Base-by-base conservation (phyloP, 768 basidiomycete genomes). In the Podaxis sp. region DNA sequence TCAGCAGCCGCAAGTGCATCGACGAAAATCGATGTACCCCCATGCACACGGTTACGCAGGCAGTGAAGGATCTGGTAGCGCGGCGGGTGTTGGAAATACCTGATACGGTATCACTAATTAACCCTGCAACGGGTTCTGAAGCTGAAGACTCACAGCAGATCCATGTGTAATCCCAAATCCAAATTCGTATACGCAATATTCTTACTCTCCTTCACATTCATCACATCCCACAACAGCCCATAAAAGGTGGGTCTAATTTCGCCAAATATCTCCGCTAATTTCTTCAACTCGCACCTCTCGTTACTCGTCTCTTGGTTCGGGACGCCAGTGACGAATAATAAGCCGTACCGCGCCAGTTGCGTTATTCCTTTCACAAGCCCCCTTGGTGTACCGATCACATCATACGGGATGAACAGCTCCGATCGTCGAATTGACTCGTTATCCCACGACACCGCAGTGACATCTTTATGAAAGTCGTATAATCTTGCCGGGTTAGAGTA, bases 151-250 rank as follows among this genome's bases (percentile, higher is more conserved):
- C 70, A 96, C 94, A 91, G 75, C 0, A 99, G 78, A 76, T 99
- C 96, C 90, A 93, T 93, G 70, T 98, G 96, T 22, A 96, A 71
- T 0, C 90, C 96, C 8, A 99, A 80, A 67, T 92, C 83, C 26
- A 97, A 80, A 72, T 95, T 88, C 12, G 96, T 99, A 72, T 97
- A 98, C 3, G 96, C 96, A 61, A 99, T 94, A 73, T 99, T 99
- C 67, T 80, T 84, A 69, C 91, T 91, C 60, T 92, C 80, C 46
- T 74, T 77, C 44, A 87, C 68, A 64, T 88, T 92, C 76, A 86
- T 85, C 28, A 99, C 96, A 72, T 97, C 87, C 94, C 95, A 98
- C 1, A 89, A 71, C 51, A 82, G 79, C 0, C 96, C 96, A 67
- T 99, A 99, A 73, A 98, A 96, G 8, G 95, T 99, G 51, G 82